Base-by-base conservation (phyloP, 1,139 yeast species). In the Magnusiomyces tetraspermus region DNA sequence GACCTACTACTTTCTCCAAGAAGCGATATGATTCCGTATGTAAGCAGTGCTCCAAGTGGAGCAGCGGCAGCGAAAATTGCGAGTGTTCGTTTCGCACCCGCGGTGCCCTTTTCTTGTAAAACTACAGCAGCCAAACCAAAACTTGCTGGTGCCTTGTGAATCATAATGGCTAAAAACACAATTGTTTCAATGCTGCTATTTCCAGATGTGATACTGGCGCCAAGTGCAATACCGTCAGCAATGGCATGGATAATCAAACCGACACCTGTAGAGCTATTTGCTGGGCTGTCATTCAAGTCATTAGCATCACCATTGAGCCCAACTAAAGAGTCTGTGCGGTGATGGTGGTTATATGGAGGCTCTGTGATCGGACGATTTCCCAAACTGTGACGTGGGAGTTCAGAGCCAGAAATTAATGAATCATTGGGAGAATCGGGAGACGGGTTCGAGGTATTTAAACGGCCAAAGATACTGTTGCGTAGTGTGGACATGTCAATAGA, bases 71-170 rank as follows among this genome's bases (percentile, higher is more conserved):
- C 72, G 64, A 81, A 81, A 4, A 73, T 59, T 1, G 68, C 61
- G 41, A 79, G 62, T 57, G 78, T 79, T 23, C 71, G 63, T 51
- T 70, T 68, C 22, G 77, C 69, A n/a, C 65, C 63, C 53, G 36
- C 58, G 54, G 55, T 60, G 43, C 60, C 57, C 5, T 67, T 65
- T 38, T 64, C 62, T 44, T 73, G 70, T n/a, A 77, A 63, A 43
- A 85, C 68, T 13, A 84, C 73, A 1, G 87, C 76, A 1, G 79
- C 68, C 47, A 85, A 73, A 48, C 90, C 85, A 63, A 85, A 82
- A 4, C 88, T 76, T 0, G 92, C 83, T 0, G 95, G 95, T 3
- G 85, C 72, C 63, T 85, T 85, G 71, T 85, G 95, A 31, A 84
- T 65, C 55, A 85, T 74, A 22, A 85, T 77, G 19, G 87, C 83